Evolutionary conservation across 768 basidiomycete genomes (phyloP), one percentile per base, ranked within the genome.

Genomic region (Lactarius tabidus): DNA sequence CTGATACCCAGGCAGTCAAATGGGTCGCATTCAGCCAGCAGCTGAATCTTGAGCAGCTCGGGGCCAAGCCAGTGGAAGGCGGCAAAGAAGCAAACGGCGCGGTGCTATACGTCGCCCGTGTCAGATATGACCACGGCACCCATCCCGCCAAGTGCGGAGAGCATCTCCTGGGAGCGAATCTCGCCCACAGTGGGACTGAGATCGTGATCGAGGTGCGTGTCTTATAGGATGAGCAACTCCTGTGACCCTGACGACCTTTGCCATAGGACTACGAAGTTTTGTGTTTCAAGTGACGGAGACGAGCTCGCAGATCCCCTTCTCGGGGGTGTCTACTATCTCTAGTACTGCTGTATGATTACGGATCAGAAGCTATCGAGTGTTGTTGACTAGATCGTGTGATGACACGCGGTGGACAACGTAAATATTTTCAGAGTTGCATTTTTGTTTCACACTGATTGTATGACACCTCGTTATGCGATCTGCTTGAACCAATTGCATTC

Each of bases 71-170:
- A 1, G 86, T 91, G 39, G 87, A 90, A 65, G 90, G 85, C 57
- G 90, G 90, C 2, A 77, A 74, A 33, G 89, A 91, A 72, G 76
- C 79, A 17, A 80, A 86, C 63, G 87, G 87, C n/a, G 77, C 80
- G 1, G 79, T 77, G 8, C 76, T 89, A 20, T 90, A 82, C 73
- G 77, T 91, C 62, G 85, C 82, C 6, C 81, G 84, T 70, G 89
- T 86, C 3, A 76, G 78, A 14, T 72, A 86, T 75, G 76, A 83
- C 15, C 77, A 76, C 26, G 80, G 78, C 10, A 77, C 80, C 38
- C 81, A 85, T 71, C 86, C 88, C 7, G 89, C 88, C n/a, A 90
- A 90, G 74, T 80, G 79, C 35, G 81, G 83, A 69, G 78, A 80
- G 70, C 79, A 79, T 45, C 75, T 82, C 55, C 81, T 85, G 61